Percentiles rank a stretch among this genome's conserved stretches.
Conservation (phyloP, 768 basidiomycete species). For the Mycena olivaceomarginata region DNA sequence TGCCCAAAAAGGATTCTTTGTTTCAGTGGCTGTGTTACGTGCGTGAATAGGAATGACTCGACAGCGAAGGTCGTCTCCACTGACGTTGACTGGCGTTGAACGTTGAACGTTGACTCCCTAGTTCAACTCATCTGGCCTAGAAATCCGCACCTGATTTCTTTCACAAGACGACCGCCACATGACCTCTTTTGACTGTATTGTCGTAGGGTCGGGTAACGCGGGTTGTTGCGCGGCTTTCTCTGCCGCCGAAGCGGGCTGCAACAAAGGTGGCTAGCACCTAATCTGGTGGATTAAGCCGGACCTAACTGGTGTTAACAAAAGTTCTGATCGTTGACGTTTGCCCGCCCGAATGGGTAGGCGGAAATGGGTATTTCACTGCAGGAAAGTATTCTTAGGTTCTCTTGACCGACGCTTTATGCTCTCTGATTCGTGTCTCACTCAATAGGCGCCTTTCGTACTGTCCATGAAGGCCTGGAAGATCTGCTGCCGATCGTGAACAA, state of each 20-base stretch:
- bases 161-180: background rate
- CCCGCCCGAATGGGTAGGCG: conserved; percentile 78
- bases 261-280: conserved; percentile 59
- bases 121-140: background rate
- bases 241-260: conserved; percentile 76
- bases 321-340: conserved; percentile 82
- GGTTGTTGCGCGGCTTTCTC: conserved; percentile 80
- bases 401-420: background rate
- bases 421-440: background rate
- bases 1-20: conserved; percentile 31
- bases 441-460: conserved; percentile 63
- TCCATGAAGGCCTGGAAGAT: conserved; percentile 76
- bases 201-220: conserved; percentile 58
- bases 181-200: conserved; percentile 70
- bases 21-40: conserved; percentile 24
- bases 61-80: background rate
- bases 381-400: conserved; percentile 52
- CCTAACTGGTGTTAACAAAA: conserved; percentile 35
- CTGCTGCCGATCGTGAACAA: conserved; percentile 73
- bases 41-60: background rate
- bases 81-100: background rate
- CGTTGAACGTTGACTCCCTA: background rate
- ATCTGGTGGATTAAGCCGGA: conserved; percentile 12
- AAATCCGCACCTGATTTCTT: background rate
- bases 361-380: conserved; percentile 85